phyloP scores from a whole-genome alignment of 164 flowering plant genomes.

The Hamamelis virginiana region DNA sequence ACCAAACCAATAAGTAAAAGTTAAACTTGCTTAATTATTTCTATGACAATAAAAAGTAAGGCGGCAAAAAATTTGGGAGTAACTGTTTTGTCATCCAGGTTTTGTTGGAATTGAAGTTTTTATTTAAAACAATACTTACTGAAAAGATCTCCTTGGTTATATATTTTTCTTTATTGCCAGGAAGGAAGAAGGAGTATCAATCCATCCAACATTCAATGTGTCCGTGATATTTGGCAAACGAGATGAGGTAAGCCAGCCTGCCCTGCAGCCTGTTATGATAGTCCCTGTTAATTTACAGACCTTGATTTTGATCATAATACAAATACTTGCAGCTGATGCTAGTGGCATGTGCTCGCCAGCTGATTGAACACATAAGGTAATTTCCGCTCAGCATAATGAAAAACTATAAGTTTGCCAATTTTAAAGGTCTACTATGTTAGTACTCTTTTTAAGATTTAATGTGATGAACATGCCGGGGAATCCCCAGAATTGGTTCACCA shows the following conservation, averaged over 20 bases:
- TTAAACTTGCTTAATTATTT: too few relatives aligned
- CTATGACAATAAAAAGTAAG: too few relatives aligned
- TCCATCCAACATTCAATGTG: conserved; percentile 65
- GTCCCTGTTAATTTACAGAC: neutral
- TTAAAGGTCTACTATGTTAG: too few relatives aligned
- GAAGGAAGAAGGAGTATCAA: conserved; percentile 78
- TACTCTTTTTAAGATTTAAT: too few relatives aligned
- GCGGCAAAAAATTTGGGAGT: too few relatives aligned
- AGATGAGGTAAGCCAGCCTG: conserved; percentile 69
- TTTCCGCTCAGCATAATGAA: neutral
- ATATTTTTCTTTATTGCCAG: conserved; percentile 30
- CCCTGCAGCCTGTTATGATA: neutral
- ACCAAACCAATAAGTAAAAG: too few relatives aligned
- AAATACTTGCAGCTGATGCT: conserved; percentile 71
- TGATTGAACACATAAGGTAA: conserved; percentile 88
- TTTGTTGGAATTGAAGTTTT: too few relatives aligned
- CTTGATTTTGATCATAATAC: neutral
- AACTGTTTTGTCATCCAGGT: too few relatives aligned
- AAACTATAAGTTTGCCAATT: neutral
- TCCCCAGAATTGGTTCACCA: too few relatives aligned
- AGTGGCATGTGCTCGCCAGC: conserved; percentile 75
- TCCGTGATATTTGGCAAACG: conserved; percentile 81
- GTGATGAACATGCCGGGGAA: too few relatives aligned
- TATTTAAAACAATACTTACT: neutral
- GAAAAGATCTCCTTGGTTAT: neutral